Evolutionary conservation across 2,329 filamentous ascomycete genomes (phyloP).

Genomic region (Hymenoscyphus scutula): DNA sequence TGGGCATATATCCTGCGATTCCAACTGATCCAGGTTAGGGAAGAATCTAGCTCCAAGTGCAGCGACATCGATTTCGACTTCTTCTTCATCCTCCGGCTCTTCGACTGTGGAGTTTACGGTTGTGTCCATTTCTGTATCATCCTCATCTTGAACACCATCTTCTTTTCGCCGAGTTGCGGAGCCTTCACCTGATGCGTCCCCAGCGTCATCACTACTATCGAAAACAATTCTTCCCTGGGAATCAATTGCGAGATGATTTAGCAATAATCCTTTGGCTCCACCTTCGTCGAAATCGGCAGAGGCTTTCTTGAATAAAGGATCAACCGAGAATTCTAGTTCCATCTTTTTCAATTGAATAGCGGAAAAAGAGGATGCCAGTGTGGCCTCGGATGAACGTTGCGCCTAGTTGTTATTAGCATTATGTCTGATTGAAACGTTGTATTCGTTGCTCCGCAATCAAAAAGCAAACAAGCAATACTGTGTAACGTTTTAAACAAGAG

Average conservation of each 20-base stretch:
- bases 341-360: conserved; percentile 94
- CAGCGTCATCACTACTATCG: conserved; percentile 89
- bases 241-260: conserved; percentile 97
- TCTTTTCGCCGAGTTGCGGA: conserved; percentile 46
- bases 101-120: conserved; percentile 39
- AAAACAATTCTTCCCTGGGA: conserved; percentile 91
- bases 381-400: conserved; percentile 86
- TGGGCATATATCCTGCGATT: conserved; percentile 88
- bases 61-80: conserved; percentile 75
- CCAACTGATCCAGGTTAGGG: conserved; percentile 71
- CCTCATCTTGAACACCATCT: conserved; percentile 57
- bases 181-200: conserved; percentile 47
- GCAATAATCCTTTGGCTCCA: conserved; percentile 87
- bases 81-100: conserved; percentile 48
- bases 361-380: conserved; percentile 82
- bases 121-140: conserved; percentile 41
- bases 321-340: conserved; percentile 92
- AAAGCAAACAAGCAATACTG: background rate
- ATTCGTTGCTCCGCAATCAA: background rate
- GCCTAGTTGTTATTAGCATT: conserved; percentile 41
- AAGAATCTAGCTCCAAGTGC: conserved; percentile 80
- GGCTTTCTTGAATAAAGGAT: conserved; percentile 98
- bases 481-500: too few species aligned
- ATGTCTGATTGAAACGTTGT: background rate
- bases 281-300: conserved; percentile 98